Percentiles rank a stretch among this genome's conserved stretches.
Evolutionary conservation across 2,329 filamentous ascomycete species (phyloP).

Genomic region (Aspergillus pseudonomiae): DNA sequence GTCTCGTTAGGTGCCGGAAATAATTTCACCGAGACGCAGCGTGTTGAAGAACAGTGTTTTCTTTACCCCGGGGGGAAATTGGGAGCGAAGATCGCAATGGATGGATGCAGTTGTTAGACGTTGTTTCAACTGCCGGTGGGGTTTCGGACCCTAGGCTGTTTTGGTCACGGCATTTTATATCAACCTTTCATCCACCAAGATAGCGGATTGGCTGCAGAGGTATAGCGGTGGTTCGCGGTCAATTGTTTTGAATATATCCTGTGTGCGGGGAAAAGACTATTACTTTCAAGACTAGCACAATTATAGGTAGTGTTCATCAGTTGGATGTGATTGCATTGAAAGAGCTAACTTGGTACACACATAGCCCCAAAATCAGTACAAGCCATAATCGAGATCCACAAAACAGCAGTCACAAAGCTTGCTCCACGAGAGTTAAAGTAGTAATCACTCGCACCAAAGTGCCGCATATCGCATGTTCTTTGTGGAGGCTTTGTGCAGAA

Average conservation of each 20-base stretch:
- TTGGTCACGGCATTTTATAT: slow-evolving; percentile 10
- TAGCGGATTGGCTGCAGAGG: not conserved
- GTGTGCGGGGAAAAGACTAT: not conserved
- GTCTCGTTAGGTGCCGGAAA: not conserved
- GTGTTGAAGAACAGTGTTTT: not conserved
- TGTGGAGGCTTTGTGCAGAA: not conserved
- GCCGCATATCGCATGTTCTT: not conserved
- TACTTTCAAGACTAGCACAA: not conserved
- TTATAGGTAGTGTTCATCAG: not conserved
- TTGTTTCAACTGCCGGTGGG: slow-evolving; percentile 3
- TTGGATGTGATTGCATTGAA: not conserved
- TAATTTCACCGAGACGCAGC: not conserved
- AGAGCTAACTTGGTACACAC: not conserved
- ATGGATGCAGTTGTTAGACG: not conserved
- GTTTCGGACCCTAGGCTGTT: slow-evolving; percentile 7
- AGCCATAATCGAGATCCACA: not conserved
- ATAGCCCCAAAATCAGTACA: not conserved
- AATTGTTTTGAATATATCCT: not conserved
- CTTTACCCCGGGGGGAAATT: not conserved
- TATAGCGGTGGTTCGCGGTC: not conserved
- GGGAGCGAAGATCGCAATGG: slow-evolving; percentile 1
- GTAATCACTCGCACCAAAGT: not conserved
- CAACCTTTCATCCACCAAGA: not conserved
- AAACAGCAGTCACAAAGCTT: not conserved
- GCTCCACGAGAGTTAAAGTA: not conserved